Evolutionary conservation across 1,139 yeast species (phyloP), one percentile per base, ranked within the genome.

Genomic region (Blastobotrys buckinghamii): DNA sequence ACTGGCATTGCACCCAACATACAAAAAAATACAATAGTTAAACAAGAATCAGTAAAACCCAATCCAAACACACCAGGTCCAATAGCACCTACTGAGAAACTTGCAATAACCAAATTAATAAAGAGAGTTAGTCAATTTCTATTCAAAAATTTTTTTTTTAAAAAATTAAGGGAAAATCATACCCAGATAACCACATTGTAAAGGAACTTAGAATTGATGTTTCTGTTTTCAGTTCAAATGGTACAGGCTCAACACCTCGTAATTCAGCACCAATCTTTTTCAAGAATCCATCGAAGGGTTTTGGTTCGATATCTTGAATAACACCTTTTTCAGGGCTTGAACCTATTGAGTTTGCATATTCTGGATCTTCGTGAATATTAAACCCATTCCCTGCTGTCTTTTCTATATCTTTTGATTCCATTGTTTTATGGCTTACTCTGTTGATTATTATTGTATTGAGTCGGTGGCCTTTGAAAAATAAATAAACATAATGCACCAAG

Each of bases 131-230:
- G 24, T n/a, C 24, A 22, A 22, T 22, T 22, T 22, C 7, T 22
- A n/a, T n/a, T n/a, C n/a, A n/a, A n/a, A n/a, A n/a, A n/a, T 22
- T 7, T 7, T 22, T 22, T 22, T 22, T 4, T 22, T 22, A 22
- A 22, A 5, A 22, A 22, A 22, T 22, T n/a, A n/a, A n/a, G n/a
- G n/a, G n/a, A 22, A 5, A 22, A 5, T 5, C 24, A 22, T 22
- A 22, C 34, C 95, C 96, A 26, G 94, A 84, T 61, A 84, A 76
- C 97, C 97, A 89, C 95, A 89, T 85, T 49, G 90, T 75, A 38
- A 90, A 89, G 24, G 94, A 86, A 57, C 76, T 78, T 72, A 79
- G 71, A 49, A 84, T 63, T 32, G 87, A 79, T 45, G 68, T 71
- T 50, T 82, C 88, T 42, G 76, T 72, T 56, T 81, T 78, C 63